phyloP scores from a whole-genome alignment of 768 basidiomycete species.

The Podaxis sp. region DNA sequence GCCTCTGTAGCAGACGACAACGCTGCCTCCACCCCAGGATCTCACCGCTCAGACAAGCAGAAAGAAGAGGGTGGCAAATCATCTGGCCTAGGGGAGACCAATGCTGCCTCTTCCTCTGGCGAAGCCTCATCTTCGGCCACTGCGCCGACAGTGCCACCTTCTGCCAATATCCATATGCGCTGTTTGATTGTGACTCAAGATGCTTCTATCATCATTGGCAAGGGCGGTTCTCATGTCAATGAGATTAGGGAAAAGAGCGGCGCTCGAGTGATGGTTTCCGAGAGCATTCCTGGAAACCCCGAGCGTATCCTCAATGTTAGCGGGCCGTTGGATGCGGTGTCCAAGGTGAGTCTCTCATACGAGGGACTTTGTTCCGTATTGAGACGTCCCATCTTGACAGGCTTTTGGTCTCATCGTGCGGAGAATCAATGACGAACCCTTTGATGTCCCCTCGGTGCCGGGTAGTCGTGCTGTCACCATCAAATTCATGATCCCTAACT shows the following conservation, averaged over 20 bases:
- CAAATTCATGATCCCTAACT: conserved; percentile 99
- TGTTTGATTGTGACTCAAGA: conserved; percentile 99
- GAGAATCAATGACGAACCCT: conserved; percentile 98
- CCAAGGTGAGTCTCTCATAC: conserved; percentile 59
- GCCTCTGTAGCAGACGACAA: conserved; percentile 46
- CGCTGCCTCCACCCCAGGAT: conserved; percentile 44
- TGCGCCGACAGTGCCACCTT: conserved; percentile 45
- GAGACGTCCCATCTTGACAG: conserved; percentile 35
- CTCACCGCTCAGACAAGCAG: conserved; percentile 35
- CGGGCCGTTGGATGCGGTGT: conserved; percentile 96
- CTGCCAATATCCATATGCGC: conserved; percentile 92
- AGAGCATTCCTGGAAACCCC: conserved; percentile 98
- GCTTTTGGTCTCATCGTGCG: conserved; percentile 98
- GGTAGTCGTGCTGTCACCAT: conserved; percentile 98
- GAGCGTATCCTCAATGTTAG: conserved; percentile 97
- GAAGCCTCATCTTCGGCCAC: conserved; percentile 48
- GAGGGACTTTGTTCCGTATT: background rate
- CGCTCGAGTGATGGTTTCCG: conserved; percentile 94
- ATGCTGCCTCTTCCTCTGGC: conserved; percentile 38
- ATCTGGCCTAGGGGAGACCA: conserved; percentile 26
- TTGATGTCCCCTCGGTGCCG: conserved; percentile 95
- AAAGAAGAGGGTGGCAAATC: conserved; percentile 37
- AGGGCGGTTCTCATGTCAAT: conserved; percentile 92
- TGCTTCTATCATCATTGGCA: conserved; percentile 98
- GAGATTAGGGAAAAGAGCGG: conserved; percentile 98